Evolutionary conservation across 179 eudicot genomes (phyloP), one percentile per base, ranked within the genome.

Genomic region (Vitellaria paradoxa): DNA sequence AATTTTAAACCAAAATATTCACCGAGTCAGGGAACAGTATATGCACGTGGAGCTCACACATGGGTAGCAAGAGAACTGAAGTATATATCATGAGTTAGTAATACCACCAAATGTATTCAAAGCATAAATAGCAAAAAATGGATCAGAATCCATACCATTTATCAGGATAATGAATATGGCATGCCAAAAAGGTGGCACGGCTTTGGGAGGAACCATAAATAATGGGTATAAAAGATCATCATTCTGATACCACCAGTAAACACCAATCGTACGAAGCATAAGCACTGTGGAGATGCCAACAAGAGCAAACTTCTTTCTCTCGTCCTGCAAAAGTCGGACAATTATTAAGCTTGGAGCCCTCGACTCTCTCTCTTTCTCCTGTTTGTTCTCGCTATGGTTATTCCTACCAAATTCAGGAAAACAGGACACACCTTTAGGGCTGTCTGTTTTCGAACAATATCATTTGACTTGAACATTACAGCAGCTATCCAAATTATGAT

Each of bases 161-260:
- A 89, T 89, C 86, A 91, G 81, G 76, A 92, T 89, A 78, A 86
- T 83, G 77, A 92, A 92, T 79, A 91, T 77, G 76, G 95, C 93
- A 83, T 92, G 92, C 97, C 97, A 92, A 76, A 92, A 92, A 70
- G 93, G 97, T 46, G 97, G 97, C 69, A 92, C 88, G 70, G 81
- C 89, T 84, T 89, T 92, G 64, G 95, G 95, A 72, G 97, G 95
- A 70, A 92, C 82, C 95, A 92, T 85, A 26, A 92, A 64, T 64
- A 92, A 79, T n/a, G 93, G 97, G 78, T 88, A 84, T 20, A 89
- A 82, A 82, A 92, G 84, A 82, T 92, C 92, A 80, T 91, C 91
- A 67, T 86, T 88, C 61, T 85, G 82, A 69, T 83, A 89, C 95
- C 97, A 92, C 97, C 93, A 91, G 82, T 92, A 92, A 72, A 92